Evolutionary conservation across 257 asterid species (phyloP), one percentile per base, ranked within the genome.

Genomic region (Capsicum rhomboideum): DNA sequence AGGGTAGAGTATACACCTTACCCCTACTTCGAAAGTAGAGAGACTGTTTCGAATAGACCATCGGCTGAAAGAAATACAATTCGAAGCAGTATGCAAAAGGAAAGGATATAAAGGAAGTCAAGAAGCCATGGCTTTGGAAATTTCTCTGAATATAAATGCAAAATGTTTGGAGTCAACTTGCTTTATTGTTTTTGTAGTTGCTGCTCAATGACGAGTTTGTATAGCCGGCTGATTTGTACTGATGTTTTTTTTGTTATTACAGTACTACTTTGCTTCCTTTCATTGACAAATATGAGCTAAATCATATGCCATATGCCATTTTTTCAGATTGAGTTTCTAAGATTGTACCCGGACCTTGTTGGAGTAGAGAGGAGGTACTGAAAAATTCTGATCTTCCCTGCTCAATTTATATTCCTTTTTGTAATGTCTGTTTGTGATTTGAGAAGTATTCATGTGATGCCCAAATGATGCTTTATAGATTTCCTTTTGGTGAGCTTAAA

Each of bases 321-420:
- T 64, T 67, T 83, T 8, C 75, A 86, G 86, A 63, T 34, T 83
- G 85, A 61, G 10, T n/a, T 37, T 86, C 68, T 83, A 69, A 13
- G 66, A 23, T 34, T 66, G 56, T 64, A 54, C 82, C 79, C 78
- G 12, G 82, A 84, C 20, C 50, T 66, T 10, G 71, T 34, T 34
- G 87, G 79, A 64, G 64, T 34, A 75, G 83, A 69, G 69, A 81
- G 37, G 54, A 77, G 87, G 85, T 84, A 83, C 0, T 42, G 17
- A 40, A 46, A 55, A 1, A 21, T 40, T 58, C 6, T 21, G 49
- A 6, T 69, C 26, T 58, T 44, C 37, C 18, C 13, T 17, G 29
- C 10, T 21, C 23, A 0, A 49, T 37, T 85, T 49, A 34, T 34
- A 6, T 1, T 69, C 42, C 59, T 71, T 18, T 31, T 18, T 67